These are phyloP conservation scores for Cytospora paraplurivora DNA, from an alignment of 2,329 filamentous ascomycete species.

Conservation along the genomic window DNA sequence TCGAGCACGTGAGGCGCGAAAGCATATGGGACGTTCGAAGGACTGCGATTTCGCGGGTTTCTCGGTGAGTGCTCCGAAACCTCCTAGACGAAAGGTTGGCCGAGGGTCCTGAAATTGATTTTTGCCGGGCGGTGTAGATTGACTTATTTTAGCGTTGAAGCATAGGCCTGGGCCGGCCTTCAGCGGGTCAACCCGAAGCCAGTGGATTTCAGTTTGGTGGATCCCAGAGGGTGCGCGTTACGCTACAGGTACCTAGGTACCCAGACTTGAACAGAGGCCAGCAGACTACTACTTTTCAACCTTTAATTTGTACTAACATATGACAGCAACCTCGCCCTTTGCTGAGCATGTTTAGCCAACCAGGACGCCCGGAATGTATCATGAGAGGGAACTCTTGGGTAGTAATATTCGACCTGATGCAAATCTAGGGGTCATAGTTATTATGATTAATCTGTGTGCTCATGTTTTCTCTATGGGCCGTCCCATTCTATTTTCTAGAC, in stretches of 20 bases:
- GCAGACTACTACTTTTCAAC: too few relatives aligned
- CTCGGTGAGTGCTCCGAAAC: not conserved
- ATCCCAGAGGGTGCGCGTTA: slow-evolving; percentile 3
- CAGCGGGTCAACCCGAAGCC: slow-evolving; percentile 20
- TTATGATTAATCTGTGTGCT: too few relatives aligned
- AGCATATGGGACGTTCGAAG: slow-evolving; percentile 15
- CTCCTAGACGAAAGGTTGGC: slow-evolving; percentile 2
- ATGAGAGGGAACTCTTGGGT: too few relatives aligned
- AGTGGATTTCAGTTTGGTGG: slow-evolving; percentile 11
- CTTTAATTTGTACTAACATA: too few relatives aligned
- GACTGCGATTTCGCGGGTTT: not conserved
- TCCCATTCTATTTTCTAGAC: too few relatives aligned
- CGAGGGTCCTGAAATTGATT: slow-evolving; percentile 17
- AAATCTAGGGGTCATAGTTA: too few relatives aligned
- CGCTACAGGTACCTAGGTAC: not conserved
- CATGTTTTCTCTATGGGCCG: too few relatives aligned
- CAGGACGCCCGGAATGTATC: too few relatives aligned
- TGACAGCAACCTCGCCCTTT: too few relatives aligned
- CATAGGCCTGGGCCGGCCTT: slow-evolving; percentile 9
- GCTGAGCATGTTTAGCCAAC: too few relatives aligned
- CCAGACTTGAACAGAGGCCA: too few relatives aligned
- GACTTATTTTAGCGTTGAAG: not conserved
- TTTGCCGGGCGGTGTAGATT: slow-evolving; percentile 26
- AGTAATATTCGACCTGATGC: too few relatives aligned
- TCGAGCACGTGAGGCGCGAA: slow-evolving; percentile 6